Evolutionary conservation across 2,329 filamentous ascomycete species (phyloP).

Genomic region (Leptographium procerum): DNA sequence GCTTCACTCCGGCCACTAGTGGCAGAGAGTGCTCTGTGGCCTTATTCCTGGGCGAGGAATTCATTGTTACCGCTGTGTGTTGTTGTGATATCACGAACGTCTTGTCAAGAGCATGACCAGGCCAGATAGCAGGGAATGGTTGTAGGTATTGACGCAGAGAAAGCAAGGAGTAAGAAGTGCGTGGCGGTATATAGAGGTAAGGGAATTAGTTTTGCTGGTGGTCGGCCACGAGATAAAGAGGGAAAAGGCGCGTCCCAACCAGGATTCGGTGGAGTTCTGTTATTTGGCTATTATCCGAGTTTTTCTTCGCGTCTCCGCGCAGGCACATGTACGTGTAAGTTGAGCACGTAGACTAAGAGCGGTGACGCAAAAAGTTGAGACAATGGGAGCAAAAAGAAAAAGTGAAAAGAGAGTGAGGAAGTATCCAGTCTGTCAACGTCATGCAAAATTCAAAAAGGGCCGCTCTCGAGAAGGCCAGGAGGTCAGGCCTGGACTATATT

Average conservation of each 20-base stretch:
- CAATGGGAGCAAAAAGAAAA: not conserved
- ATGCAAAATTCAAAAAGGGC: not conserved
- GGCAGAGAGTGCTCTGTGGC: conserved; percentile 25
- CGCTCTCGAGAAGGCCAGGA: not conserved
- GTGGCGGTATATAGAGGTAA: not conserved
- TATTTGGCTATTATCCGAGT: not conserved
- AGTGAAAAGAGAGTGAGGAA: not conserved
- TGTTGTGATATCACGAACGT: not conserved
- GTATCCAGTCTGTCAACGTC: not conserved
- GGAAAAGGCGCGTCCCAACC: not conserved
- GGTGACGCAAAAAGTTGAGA: not conserved
- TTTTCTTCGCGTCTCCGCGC: conserved; percentile 2
- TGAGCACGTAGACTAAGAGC: not conserved
- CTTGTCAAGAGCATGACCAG: conserved; percentile 7
- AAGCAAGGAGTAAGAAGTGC: not conserved
- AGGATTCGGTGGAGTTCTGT: conserved; percentile 1
- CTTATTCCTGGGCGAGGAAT: conserved; percentile 26
- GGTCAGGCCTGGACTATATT: not conserved
- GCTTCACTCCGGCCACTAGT: conserved; percentile 39
- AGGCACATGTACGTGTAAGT: not conserved
- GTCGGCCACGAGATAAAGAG: conserved; percentile 3
- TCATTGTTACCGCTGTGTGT: conserved; percentile 21
- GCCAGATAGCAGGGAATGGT: not conserved
- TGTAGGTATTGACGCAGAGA: not conserved
- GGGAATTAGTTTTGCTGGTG: not conserved